A percentile compares a stretch with the other conserved stretches of the same genome.
phyloP scores from a whole-genome alignment of 352 stramenopile genomes.

The Phytophthora hibernalis region DNA sequence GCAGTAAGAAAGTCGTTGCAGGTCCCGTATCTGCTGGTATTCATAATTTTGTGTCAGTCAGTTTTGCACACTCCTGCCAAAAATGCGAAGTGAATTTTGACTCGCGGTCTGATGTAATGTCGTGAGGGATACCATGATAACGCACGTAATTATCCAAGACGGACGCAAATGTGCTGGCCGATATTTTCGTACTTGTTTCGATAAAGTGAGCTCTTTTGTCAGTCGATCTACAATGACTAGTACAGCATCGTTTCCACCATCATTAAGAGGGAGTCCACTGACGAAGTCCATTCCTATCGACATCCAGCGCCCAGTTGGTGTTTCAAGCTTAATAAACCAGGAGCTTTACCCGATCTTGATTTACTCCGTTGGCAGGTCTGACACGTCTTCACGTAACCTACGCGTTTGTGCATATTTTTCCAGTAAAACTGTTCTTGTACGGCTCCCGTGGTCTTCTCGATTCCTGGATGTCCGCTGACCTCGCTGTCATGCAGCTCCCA shows the following conservation, averaged over 20 bases:
- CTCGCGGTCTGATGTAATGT: constrained; percentile 13
- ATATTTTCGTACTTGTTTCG: background rate
- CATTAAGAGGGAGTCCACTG: constrained; percentile 1
- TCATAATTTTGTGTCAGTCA: constrained; percentile 7
- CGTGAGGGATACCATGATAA: constrained; percentile 4
- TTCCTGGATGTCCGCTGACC: constrained; percentile 12
- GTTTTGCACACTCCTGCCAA: background rate
- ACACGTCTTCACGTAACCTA: constrained; percentile 11
- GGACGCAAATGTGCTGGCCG: background rate
- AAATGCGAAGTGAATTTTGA: constrained; percentile 19
- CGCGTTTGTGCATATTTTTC: constrained; percentile 2
- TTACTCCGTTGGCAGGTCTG: constrained; percentile 9
- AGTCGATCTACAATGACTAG: constrained; percentile 13
- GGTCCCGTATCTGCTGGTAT: background rate
- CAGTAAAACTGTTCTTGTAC: constrained; percentile 14
- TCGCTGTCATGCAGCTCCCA: constrained; percentile 18
- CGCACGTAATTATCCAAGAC: constrained; percentile 12
- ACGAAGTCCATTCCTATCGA: constrained; percentile 23
- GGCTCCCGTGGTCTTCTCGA: constrained; percentile 1
- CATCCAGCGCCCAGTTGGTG: background rate
- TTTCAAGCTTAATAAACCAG: constrained; percentile 1
- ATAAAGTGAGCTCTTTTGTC: constrained; percentile 17
- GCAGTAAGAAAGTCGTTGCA: background rate
- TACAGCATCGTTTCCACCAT: background rate
- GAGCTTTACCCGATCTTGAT: constrained; percentile 6